Percentiles rank a stretch among this genome's conserved stretches.
These are phyloP conservation scores for Diaporthe sp. DNA, from an alignment of 2,329 filamentous ascomycete species.

Conservation along the genomic window DNA sequence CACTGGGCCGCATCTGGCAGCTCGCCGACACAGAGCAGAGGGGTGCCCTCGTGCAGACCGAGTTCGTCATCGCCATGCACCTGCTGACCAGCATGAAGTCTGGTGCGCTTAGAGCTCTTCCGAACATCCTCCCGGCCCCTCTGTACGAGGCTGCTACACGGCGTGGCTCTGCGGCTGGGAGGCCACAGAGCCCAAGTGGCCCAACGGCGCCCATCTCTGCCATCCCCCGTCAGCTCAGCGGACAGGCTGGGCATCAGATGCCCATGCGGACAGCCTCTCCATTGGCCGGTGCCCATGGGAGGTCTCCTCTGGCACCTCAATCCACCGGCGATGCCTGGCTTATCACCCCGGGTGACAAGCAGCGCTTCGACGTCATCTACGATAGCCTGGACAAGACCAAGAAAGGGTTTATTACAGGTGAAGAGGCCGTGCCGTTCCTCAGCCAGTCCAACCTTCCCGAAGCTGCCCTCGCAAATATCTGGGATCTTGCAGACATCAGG, in stretches of 20 bases:
- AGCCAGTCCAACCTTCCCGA: constrained; percentile 92
- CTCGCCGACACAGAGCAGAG: constrained; percentile 94
- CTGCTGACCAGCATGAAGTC: constrained; percentile 92
- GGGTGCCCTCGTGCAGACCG: constrained; percentile 85
- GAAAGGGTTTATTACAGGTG: constrained; percentile 88
- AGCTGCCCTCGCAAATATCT: constrained; percentile 91
- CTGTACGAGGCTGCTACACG: constrained; percentile 92
- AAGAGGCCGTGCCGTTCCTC: constrained; percentile 94
- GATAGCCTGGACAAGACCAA: constrained; percentile 83
- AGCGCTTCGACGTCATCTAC: constrained; percentile 89
- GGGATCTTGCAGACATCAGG: constrained; percentile 96
- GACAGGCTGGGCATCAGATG: constrained; percentile 62
- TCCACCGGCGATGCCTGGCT: constrained; percentile 76
- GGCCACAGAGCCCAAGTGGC: constrained; percentile 64
- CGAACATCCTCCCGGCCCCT: constrained; percentile 83
- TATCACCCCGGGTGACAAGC: constrained; percentile 85
- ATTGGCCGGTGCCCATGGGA: constrained; percentile 53
- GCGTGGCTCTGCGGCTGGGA: constrained; percentile 62
- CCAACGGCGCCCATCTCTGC: constrained; percentile 67
- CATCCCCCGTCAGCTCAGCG: constrained; percentile 87
- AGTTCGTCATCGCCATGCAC: constrained; percentile 99
- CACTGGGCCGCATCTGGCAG: constrained; percentile 95
- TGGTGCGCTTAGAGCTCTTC: constrained; percentile 82
- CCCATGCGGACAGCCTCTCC: constrained; percentile 74
- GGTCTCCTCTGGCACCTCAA: constrained; percentile 61